Base-by-base conservation (phyloP, 2,329 filamentous ascomycete genomes). In the Fusarium decemcellulare region DNA sequence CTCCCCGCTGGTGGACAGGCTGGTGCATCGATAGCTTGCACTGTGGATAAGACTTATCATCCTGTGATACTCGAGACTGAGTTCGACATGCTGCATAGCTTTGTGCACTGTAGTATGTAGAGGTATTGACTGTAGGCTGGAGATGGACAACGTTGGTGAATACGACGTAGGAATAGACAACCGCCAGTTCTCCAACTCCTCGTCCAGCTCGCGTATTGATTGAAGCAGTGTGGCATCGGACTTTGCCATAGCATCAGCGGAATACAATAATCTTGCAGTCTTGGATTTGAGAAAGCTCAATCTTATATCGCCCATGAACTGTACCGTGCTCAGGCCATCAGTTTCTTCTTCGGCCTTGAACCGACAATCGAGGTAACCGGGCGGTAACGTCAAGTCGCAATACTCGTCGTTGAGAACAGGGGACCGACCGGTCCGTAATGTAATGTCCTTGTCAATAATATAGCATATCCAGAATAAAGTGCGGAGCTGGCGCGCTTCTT, bases 401-500 rank as follows among this genome's bases (percentile, higher is more conserved):
- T 65, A 52, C 5, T 61, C 18, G 1, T 69, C 66, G 3, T 51
- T 50, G 15, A 68, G 43, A 2, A 39, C 11, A 0, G 66, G 57
- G 2, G 61, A 56, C 7, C 56, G 56, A 0, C 48, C 48, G 3
- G 32, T 68, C 6, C 65, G 50, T 1, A 65, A 55, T 1, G 56
- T 15, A 0, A 68, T 16, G 16, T 69, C 64, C 39, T 69, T 68
- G 2, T 69, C 66, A 1, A 61, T 36, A 14, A 59, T 52, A 4
- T 69, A 69, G 27, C 64, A 69, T 4, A 65, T 6, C 66, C 66
- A 69, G 12, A 69, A 69, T 14, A 40, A 8, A 8, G 14, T 40
- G 12, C 37, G 37, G 6, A 40, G 37, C 12, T 15, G 37, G 37
- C 37, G 37, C 12, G 37, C n/a, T 40, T 40, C 37, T 15, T 11